Evolutionary conservation across 768 basidiomycete species (phyloP), one percentile per base, ranked within the genome.

Genomic region (Podaxis sp.): DNA sequence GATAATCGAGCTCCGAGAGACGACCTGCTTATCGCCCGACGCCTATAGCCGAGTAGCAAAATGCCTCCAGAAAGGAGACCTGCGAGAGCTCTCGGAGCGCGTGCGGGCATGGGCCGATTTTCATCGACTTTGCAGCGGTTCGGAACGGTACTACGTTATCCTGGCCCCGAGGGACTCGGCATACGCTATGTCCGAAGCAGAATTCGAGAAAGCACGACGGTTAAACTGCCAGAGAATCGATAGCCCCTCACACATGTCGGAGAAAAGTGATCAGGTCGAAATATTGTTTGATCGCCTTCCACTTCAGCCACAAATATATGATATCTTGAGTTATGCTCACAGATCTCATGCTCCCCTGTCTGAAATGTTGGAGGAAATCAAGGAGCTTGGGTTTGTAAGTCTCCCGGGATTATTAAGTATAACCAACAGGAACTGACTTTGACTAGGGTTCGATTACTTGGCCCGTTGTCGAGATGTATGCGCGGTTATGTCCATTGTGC

Each of bases 381-480:
- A 80, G 56, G 77, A 79, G 55, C 77, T 86, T 14, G 83, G 85
- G 63, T 82, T 88, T 62, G 88, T 89, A 66, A 72, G 86, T 75
- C 27, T 35, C 59, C 55, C 38, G 6, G 37, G 27, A 40, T 51
- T 27, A 51, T 37, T 57, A 3, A 36, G 28, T 36, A 38, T 18
- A 35, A 32, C 28, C 38, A 3, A 10, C 23, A 37, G 25, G 25
- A 50, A 59, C 48, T 11, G 7, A 51, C 7, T 2, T 60, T 59
- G 52, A 35, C 36, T 54, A 89, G 88, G 81, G 85, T 27, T 77
- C 76, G 23, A 80, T 89, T 57, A 88, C 87, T 6, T 89, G 86
- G 87, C 85, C 88, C 3, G 89, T 89, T 85, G 79, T 83, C 4
- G 88, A 89, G 68, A 79, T 83, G 38, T 89, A 89, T 70, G 74